phyloP scores from a whole-genome alignment of 129 eudicot species.

The Saposhnikovia divaricata region DNA sequence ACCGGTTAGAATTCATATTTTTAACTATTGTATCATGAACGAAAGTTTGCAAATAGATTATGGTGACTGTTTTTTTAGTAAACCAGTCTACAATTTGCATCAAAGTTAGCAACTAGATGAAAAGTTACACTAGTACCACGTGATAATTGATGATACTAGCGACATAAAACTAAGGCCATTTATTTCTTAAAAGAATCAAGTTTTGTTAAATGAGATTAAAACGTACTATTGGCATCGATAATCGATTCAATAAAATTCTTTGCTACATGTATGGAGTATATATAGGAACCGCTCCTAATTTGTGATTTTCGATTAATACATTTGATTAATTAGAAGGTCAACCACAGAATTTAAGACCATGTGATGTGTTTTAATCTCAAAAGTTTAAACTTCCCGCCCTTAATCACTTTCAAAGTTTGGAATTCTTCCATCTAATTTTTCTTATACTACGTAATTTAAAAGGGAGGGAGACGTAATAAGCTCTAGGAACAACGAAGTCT shows the following conservation, averaged over 20 bases:
- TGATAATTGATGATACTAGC: background rate
- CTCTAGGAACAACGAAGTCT: no score
- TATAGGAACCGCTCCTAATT: background rate
- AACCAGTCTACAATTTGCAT: background rate
- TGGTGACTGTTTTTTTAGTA: no score
- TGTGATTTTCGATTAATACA: conserved; percentile 9
- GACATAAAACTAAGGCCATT: background rate
- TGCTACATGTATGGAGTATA: conserved; percentile 4
- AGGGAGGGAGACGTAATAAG: no score
- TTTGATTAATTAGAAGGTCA: conserved; percentile 6
- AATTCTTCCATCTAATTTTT: no score
- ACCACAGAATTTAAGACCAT: conserved; percentile 11
- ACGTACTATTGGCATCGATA: background rate
- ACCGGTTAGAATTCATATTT: no score
- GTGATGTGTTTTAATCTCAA: background rate
- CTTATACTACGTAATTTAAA: no score
- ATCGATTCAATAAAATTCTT: background rate
- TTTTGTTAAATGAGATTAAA: background rate
- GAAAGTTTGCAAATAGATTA: no score
- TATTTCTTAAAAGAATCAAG: conserved; percentile 4
- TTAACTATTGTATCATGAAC: no score
- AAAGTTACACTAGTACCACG: background rate
- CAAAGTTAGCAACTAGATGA: background rate
- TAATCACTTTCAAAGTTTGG: background rate
- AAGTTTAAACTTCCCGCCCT: background rate